Percentiles rank a stretch among this genome's conserved stretches.
Conservation (phyloP, 2,329 filamentous ascomycete species). For the Claviceps digitariae region DNA sequence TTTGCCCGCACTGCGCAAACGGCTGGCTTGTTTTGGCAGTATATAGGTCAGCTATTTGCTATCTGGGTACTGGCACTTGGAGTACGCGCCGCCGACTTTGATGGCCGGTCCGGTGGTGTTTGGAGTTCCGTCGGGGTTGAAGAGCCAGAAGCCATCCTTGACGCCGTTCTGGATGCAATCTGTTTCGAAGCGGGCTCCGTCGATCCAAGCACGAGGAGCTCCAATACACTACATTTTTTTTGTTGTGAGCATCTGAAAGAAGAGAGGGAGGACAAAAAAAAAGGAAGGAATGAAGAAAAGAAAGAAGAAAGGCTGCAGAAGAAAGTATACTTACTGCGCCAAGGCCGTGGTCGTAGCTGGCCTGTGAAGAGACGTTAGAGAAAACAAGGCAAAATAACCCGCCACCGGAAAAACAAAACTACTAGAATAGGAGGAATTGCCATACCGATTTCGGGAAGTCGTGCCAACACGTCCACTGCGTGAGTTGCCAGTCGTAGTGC, state of each 20-base stretch:
- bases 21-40: too few species aligned
- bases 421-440: background rate
- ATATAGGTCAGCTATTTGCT: too few species aligned
- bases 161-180: background rate
- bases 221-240: background rate
- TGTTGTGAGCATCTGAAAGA: background rate
- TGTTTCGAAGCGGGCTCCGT: background rate
- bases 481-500: background rate
- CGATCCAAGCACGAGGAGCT: background rate
- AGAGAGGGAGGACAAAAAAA: background rate
- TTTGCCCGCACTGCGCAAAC: too few species aligned
- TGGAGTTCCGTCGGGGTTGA: background rate
- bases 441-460: background rate
- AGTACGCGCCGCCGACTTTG: background rate
- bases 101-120: background rate
- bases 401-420: background rate
- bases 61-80: background rate
- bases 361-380: background rate
- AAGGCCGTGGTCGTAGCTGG: background rate
- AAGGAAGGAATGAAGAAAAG: background rate
- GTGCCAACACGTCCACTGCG: background rate
- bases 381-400: background rate
- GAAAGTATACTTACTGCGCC: background rate
- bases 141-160: background rate
- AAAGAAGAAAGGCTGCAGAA: too few species aligned